Percentiles rank a stretch among this genome's conserved stretches.
These are phyloP conservation scores for Chaetomiaceae sp. DNA, from an alignment of 2,329 filamentous ascomycete genomes.

Conservation along the genomic window DNA sequence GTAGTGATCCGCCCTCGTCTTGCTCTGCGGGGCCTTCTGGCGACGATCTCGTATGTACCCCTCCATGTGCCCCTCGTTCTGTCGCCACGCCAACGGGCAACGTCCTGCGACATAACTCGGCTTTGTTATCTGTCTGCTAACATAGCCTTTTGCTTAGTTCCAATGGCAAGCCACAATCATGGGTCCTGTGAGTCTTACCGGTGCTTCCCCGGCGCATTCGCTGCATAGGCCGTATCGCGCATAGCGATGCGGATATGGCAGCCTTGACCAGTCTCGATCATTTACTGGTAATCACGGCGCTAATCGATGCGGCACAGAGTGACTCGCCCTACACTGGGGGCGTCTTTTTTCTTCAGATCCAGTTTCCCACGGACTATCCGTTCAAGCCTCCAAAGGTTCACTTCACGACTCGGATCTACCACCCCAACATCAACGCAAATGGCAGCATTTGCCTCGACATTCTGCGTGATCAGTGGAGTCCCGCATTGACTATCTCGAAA, in stretches of 20 bases:
- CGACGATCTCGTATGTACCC: constrained; percentile 84
- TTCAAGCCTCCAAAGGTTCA: constrained; percentile 99
- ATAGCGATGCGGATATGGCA: not conserved
- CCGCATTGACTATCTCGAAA: constrained; percentile 96
- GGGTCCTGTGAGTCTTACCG: constrained; percentile 75
- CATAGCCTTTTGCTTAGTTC: constrained; percentile 57
- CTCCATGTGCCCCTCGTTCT: constrained; percentile 25
- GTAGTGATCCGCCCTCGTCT: constrained; percentile 95
- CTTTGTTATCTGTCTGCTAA: constrained; percentile 20
- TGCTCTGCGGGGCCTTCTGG: constrained; percentile 96
- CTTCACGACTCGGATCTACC: constrained; percentile 99
- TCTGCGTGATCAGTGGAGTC: constrained; percentile 97
- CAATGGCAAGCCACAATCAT: constrained; percentile 99
- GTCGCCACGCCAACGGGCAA: not conserved
- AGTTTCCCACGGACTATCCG: constrained; percentile 99
- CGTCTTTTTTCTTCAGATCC: constrained; percentile 97
- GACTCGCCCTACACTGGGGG: constrained; percentile 97
- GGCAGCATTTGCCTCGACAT: constrained; percentile 99
- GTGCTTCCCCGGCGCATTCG: not conserved
- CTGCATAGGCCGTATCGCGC: not conserved
- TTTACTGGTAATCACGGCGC: constrained; percentile 10
- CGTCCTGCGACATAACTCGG: not conserved
- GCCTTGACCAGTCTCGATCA: not conserved
- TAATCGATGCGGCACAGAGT: constrained; percentile 48
- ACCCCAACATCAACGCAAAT: constrained; percentile 99